Evolutionary conservation across 2,329 filamentous ascomycete species (phyloP), one percentile per base, ranked within the genome.

Genomic region (Ceratocystis eucalypticola): DNA sequence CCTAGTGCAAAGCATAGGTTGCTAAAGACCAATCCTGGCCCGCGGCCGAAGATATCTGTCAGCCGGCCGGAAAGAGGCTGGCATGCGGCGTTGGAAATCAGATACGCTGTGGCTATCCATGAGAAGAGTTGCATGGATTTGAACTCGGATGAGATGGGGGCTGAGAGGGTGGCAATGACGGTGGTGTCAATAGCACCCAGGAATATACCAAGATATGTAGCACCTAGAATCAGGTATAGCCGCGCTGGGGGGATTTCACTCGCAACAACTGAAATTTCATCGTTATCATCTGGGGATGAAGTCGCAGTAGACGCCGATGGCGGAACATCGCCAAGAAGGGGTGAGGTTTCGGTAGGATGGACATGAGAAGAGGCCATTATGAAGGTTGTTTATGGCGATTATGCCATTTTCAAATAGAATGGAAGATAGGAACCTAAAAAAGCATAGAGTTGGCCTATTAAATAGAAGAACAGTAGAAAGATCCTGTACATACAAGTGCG

Each of bases 61-160:
- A 96, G 75, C 4, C 91, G 85, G 5, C 92, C 92, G 7, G 88
- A 91, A 22, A 96, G 81, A 12, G 91, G 91, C 74, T 96, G 91
- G 71, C 85, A 89, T 0, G 90, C 90, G 1, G 91, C 88, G 74
- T 93, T 96, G 70, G 91, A 88, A 71, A 96, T 91, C 33, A 96
- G 82, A 73, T 96, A 96, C 22, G 89, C 87, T 0, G 89, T 88
- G 0, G 90, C 91, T 6, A 96, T 84, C 91, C 91, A 96, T 0
- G 90, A 92, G 57, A 96, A 80, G 3, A 94, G 80, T 22, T 86
- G 88, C 33, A 96, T 83, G 0, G 89, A 95, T 67, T 86, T 80
- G 76, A 96, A 96, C 55, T 88, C 87, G 73, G 85, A 88, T 28
- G 89, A 89, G 69, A 96, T 96, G 6, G 91, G 89, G 0, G 84